Percentiles rank a stretch among this genome's conserved stretches.
These are phyloP conservation scores for Sanghuangporus weigelae DNA, from an alignment of 1,284 basidiomycete species.

Conservation along the genomic window DNA sequence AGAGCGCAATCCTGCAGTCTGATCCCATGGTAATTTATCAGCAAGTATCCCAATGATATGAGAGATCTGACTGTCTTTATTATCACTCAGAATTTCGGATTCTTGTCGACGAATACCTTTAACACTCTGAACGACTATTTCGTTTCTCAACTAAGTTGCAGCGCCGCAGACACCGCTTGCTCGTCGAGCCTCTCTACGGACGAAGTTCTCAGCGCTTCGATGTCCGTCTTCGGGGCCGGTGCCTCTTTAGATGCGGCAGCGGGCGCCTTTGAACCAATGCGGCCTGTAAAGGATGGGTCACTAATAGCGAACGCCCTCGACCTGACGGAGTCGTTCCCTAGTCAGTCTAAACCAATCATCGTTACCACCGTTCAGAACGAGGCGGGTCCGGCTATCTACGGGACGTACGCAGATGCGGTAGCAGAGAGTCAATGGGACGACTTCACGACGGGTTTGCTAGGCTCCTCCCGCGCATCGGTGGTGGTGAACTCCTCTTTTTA, in stretches of 20 bases:
- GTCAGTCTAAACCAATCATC: slow-evolving; percentile 58
- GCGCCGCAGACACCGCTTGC: slow-evolving; percentile 43
- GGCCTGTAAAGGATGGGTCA: slow-evolving; percentile 53
- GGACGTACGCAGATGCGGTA: slow-evolving; percentile 34
- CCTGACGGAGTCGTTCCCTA: slow-evolving; percentile 48
- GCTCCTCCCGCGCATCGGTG: slow-evolving; percentile 37
- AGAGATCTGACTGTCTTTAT: background rate
- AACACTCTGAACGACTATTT: slow-evolving; percentile 48
- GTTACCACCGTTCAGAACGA: slow-evolving; percentile 70
- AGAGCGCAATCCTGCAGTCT: slow-evolving; percentile 65
- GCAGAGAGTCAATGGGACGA: slow-evolving; percentile 36
- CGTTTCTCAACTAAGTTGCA: slow-evolving; percentile 46
- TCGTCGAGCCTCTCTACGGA: slow-evolving; percentile 43
- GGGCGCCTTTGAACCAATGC: slow-evolving; percentile 53
- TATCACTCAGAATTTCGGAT: slow-evolving; percentile 60
- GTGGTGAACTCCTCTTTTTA: slow-evolving; percentile 51
- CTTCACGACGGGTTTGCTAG: slow-evolving; percentile 44
- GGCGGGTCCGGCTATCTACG: slow-evolving; percentile 56
- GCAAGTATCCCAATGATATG: background rate
- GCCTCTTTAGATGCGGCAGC: slow-evolving; percentile 43
- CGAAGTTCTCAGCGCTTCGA: slow-evolving; percentile 48
- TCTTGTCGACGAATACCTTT: slow-evolving; percentile 54
- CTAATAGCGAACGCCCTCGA: slow-evolving; percentile 58
- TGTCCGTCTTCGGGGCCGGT: slow-evolving; percentile 37
- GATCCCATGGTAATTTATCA: slow-evolving; percentile 10